Conservation (phyloP, 768 basidiomycete species). For the Kwoniella mangroviensis region DNA sequence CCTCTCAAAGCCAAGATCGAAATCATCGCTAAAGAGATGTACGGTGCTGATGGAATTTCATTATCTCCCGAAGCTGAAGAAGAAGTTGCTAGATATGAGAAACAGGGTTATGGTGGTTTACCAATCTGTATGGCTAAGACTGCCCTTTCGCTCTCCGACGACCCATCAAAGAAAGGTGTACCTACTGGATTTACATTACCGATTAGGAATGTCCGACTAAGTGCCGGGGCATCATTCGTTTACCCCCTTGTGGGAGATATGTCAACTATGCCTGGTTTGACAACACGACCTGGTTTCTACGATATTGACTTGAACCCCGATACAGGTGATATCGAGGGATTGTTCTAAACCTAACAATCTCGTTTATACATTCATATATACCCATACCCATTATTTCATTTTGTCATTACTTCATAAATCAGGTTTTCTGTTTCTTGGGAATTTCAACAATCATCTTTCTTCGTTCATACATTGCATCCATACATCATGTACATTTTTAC, state of each 20-base stretch:
- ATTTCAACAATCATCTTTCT: conserved; percentile 13
- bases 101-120: conserved; percentile 68
- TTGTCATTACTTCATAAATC: background rate
- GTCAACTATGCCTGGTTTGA: conserved; percentile 97
- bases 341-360: conserved; percentile 66
- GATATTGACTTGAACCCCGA: conserved; percentile 61
- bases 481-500: conserved; percentile 1
- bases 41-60: conserved; percentile 88
- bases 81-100: conserved; percentile 88
- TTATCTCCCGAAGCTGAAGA: conserved; percentile 80
- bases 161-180: conserved; percentile 86
- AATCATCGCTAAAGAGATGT: conserved; percentile 86
- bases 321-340: conserved; percentile 79
- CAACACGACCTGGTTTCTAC: conserved; percentile 76
- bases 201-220: conserved; percentile 81
- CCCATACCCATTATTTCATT: conserved; percentile 15
- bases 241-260: conserved; percentile 86
- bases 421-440: conserved; percentile 6
- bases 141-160: conserved; percentile 95
- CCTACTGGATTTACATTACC: conserved; percentile 92
- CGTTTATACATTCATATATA: background rate
- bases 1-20: conserved; percentile 86
- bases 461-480: conserved; percentile 8
- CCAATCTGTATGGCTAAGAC: conserved; percentile 97
- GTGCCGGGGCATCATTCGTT: conserved; percentile 93